These are phyloP conservation scores for Podospora anserina DNA, from an alignment of 495 filamentous ascomycete species.

Conservation along the genomic window DNA sequence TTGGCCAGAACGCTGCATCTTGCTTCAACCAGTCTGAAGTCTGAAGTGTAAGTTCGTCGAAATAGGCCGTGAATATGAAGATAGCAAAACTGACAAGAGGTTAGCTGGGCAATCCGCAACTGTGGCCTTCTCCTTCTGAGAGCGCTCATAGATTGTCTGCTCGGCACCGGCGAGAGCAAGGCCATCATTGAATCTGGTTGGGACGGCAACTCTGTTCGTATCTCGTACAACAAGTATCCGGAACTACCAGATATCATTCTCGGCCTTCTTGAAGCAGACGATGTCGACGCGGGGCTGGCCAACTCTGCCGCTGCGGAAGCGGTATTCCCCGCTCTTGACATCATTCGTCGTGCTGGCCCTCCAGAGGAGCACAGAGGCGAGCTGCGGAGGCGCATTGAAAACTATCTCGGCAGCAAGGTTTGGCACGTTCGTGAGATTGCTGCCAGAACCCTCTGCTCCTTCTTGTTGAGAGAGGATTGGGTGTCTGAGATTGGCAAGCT, in stretches of 20 bases:
- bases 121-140: slow-evolving; percentile 87
- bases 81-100: slow-evolving; percentile 18
- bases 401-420: slow-evolving; percentile 65
- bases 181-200: slow-evolving; percentile 47
- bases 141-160: slow-evolving; percentile 71
- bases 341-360: slow-evolving; percentile 64
- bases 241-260: slow-evolving; percentile 66
- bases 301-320: slow-evolving; percentile 56
- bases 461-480: slow-evolving; percentile 55
- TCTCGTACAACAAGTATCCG: slow-evolving; percentile 70
- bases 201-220: slow-evolving; percentile 48
- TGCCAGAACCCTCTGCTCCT: slow-evolving; percentile 70
- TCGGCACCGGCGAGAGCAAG: slow-evolving; percentile 62
- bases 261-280: slow-evolving; percentile 54
- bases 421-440: slow-evolving; percentile 93
- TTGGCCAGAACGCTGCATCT: slow-evolving; percentile 70
- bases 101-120: slow-evolving; percentile 88
- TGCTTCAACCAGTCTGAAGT: slow-evolving; percentile 67
- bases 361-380: slow-evolving; percentile 45
- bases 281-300: slow-evolving; percentile 34
- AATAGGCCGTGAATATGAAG: not conserved
- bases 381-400: slow-evolving; percentile 48
- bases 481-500: slow-evolving; percentile 47
- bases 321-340: slow-evolving; percentile 83
- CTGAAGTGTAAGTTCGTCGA: slow-evolving; percentile 52